phyloP scores from a whole-genome alignment of 768 basidiomycete species.

The Collybiopsis confluens region DNA sequence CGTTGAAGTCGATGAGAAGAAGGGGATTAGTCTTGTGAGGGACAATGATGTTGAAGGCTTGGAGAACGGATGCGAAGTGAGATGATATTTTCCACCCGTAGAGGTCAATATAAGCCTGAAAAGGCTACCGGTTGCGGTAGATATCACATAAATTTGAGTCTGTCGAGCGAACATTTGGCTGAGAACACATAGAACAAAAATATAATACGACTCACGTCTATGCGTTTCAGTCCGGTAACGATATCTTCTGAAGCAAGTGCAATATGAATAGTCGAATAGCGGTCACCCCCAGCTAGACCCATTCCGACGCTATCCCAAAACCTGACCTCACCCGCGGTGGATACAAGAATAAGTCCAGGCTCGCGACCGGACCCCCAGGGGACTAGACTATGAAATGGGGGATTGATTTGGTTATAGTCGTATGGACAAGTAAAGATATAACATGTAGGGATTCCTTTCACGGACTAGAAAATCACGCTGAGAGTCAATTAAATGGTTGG shows the following conservation, averaged over 20 bases:
- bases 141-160: slow-evolving; percentile 64
- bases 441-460: slow-evolving; percentile 73
- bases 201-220: slow-evolving; percentile 44
- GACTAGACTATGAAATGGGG: slow-evolving; percentile 60
- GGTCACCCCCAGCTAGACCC: slow-evolving; percentile 76
- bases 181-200: not conserved
- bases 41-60: slow-evolving; percentile 44
- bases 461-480: slow-evolving; percentile 33
- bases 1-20: slow-evolving; percentile 37
- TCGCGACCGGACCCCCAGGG: slow-evolving; percentile 68
- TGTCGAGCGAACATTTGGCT: slow-evolving; percentile 17
- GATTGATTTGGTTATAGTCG: slow-evolving; percentile 31
- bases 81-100: slow-evolving; percentile 62
- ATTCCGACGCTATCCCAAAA: slow-evolving; percentile 89
- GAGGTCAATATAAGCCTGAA: slow-evolving; percentile 64
- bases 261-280: slow-evolving; percentile 48
- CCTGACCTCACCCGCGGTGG: slow-evolving; percentile 64
- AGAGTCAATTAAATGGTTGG: slow-evolving; percentile 1
- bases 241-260: slow-evolving; percentile 51
- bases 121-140: slow-evolving; percentile 63
- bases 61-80: slow-evolving; percentile 57
- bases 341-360: slow-evolving; percentile 82
- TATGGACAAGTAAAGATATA: slow-evolving; percentile 77
- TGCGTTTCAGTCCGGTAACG: slow-evolving; percentile 62
- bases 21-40: slow-evolving; percentile 38